Evolutionary conservation across 768 basidiomycete species (phyloP), one percentile per base, ranked within the genome.

Genomic region (Suillus decipiens): DNA sequence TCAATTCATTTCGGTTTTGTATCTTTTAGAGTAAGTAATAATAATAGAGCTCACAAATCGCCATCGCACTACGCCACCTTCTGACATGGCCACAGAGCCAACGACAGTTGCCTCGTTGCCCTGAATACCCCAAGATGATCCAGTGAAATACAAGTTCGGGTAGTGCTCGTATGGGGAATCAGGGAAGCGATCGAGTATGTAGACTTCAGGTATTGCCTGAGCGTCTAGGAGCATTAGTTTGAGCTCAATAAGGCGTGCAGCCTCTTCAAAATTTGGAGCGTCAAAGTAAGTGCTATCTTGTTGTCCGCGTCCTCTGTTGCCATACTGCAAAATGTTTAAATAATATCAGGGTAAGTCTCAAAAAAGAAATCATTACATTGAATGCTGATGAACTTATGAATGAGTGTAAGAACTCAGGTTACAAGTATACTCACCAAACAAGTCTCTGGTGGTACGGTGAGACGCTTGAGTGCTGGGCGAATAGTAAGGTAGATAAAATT

Each of bases 211-310:
- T n/a, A 72, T 41, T 42, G 66, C 68, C 6, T 65, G 61, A 24
- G 61, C 62, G 45, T 78, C 74, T 42, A 84, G 78, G 57, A 90
- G 69, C 36, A 74, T 75, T 19, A 90, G 75, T 56, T 82, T 79
- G 61, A 89, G 73, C 62, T 86, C 83, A 51, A 91, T 81, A 45
- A 89, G 78, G 17, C 87, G 83, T 8, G 85, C 85, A 4, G 87
- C 88, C 70, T 92, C 90, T 43, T 82, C 80, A 69, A 90, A 88
- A 5, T 79, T 75, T 22, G 76, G 72, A 61, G 85, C 71, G 24
- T 80, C 81, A 71, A 90, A 89, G 68, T 84, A 82, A 8, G 77
- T 71, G 19, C 61, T 61, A 45, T 68, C 66, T 48, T 67, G 71
- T 1, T 67, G 67, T 28, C 66, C 68, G 73, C 74, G 65, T 71